Base-by-base conservation (phyloP, 805 yeast genomes). In the Cyberlindnera samutprakarnensis region DNA sequence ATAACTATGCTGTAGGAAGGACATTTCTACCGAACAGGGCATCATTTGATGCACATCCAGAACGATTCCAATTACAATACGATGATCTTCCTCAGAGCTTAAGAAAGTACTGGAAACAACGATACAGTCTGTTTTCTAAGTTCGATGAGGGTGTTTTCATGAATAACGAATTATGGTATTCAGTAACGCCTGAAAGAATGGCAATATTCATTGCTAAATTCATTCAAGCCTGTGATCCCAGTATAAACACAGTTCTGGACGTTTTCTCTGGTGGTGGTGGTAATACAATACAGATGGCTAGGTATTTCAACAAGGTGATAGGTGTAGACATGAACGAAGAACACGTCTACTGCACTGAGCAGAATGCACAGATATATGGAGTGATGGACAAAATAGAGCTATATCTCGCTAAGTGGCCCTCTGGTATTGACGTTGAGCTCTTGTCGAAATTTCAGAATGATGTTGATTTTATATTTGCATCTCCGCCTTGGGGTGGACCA, bases 401-500 rank as follows among this genome's bases (percentile, higher is more conserved):
- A 35, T 48, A 50, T 25, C 54, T 43, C 19, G 75, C 73, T 2
- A 78, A 75, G 38, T 78, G 68, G 66, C 39, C 45, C 6, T 47
- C 50, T 12, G 39, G 28, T 52, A 53, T 37, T 6, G 43, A 39
- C 4, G 33, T 35, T 7, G 29, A 33, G 12, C 34, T 32, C 14
- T 33, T 33, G 18, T 14, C 26, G 11, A 19, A 32, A 1, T 24
- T 38, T 3, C 27, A 36, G 5, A 30, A 32, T 1, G 30, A 40
- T 14, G 65, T 71, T 23, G 81, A 74, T 42, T 61, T 77, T 31
- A 64, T 74, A 8, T 83, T 80, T 56, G 68, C 75, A n/a, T 79
- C 90, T 2, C 94, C 94, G 1, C 94, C 94, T 1, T 84, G 94
- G 94, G 94, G 92, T 21, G 94, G 95, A 0, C 81, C 85, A 0